Evolutionary conservation across 306 rosid genomes (phyloP).

Genomic region (Prunus fruticosa): DNA sequence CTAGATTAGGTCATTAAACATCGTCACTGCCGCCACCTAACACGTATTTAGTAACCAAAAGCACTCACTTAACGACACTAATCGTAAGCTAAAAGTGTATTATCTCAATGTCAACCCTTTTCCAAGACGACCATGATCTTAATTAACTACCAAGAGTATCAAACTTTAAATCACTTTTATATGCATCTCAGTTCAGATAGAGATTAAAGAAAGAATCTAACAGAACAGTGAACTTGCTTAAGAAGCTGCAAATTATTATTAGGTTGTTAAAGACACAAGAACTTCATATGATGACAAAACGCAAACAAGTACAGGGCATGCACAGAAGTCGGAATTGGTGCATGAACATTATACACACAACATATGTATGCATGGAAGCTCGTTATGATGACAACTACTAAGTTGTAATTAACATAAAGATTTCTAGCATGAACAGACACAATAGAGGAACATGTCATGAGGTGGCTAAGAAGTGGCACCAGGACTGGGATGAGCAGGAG

Average conservation of each 20-base stretch:
- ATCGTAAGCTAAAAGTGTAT: background rate
- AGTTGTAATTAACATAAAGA: conserved; percentile 6
- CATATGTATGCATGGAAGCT: background rate
- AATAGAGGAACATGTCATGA: background rate
- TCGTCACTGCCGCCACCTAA: background rate
- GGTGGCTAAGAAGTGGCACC: conserved; percentile 19
- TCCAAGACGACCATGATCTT: background rate
- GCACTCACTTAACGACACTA: background rate
- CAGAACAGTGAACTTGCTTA: background rate
- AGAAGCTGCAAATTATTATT: background rate
- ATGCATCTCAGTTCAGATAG: background rate
- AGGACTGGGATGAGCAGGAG: conserved; percentile 44
- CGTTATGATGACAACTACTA: background rate
- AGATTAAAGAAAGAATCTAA: background rate
- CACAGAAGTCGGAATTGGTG: background rate
- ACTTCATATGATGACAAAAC: background rate
- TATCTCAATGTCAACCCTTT: background rate
- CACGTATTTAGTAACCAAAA: background rate
- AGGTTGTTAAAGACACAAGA: background rate
- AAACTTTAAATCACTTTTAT: background rate
- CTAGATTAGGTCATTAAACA: background rate
- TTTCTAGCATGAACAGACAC: background rate
- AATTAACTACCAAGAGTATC: background rate
- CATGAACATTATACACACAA: background rate
- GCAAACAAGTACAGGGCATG: background rate